These are phyloP conservation scores for Colletotrichum falcatum DNA, from an alignment of 2,329 filamentous ascomycete genomes.

Conservation along the genomic window DNA sequence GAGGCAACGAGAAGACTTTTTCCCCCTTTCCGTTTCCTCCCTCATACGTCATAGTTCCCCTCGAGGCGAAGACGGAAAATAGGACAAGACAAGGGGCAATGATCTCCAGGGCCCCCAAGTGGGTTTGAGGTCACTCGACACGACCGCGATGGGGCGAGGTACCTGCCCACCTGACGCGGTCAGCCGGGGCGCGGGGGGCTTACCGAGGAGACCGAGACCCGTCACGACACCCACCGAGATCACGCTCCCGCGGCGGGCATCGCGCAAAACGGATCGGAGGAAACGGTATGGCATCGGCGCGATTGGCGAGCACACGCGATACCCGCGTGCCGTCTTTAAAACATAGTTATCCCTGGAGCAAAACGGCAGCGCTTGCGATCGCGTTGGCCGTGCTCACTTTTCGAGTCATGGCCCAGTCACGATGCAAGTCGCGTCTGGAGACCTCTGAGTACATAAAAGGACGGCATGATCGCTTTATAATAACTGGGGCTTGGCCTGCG, in stretches of 20 bases:
- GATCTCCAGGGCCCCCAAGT: conserved; percentile 3
- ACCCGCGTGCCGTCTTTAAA: conserved; percentile 1
- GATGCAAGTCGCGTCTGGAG: conserved; percentile 9
- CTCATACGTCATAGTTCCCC: conserved; percentile 12
- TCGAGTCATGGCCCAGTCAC: conserved; percentile 8
- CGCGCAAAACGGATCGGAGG: conserved; percentile 21
- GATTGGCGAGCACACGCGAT: conserved; percentile 12
- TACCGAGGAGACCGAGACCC: conserved; percentile 19
- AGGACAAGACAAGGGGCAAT: neutral
- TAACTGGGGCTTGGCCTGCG: neutral
- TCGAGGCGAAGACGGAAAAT: neutral
- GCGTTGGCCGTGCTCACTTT: neutral
- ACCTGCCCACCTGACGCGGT: conserved; percentile 31
- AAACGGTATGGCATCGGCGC: conserved; percentile 27
- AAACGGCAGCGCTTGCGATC: neutral
- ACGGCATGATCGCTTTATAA: conserved; percentile 23
- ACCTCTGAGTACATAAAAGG: neutral
- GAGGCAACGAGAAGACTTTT: neutral
- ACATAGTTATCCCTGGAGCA: conserved; percentile 9
- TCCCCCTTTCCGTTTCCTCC: neutral
- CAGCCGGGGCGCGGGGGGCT: conserved; percentile 27
- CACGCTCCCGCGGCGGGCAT: conserved; percentile 12
- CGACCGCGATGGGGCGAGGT: conserved; percentile 6
- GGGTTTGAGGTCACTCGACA: conserved; percentile 34
- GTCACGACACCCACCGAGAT: conserved; percentile 22